A percentile compares a stretch with the other conserved stretches of the same genome.
Conservation (phyloP, 1,139 yeast species). For the Suhomyces anneliseae region DNA sequence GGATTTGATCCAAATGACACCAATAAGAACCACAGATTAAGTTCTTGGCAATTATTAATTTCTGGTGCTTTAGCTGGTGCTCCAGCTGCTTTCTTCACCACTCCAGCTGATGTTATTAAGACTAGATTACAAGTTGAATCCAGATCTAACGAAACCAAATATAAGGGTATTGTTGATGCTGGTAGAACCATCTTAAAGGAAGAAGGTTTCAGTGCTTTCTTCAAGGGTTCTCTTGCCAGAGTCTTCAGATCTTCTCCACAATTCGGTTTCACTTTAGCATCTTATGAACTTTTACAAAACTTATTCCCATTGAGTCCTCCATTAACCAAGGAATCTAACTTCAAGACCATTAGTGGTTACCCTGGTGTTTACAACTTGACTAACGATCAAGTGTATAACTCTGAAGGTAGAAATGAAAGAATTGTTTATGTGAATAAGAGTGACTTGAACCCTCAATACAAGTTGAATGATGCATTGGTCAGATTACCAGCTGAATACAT, state of each 20-base stretch:
- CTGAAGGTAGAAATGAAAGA: slow-evolving; percentile 36
- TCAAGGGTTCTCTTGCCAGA: slow-evolving; percentile 96
- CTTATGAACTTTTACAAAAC: slow-evolving; percentile 77
- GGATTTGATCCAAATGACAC: slow-evolving; percentile 73
- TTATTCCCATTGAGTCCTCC: slow-evolving; percentile 49
- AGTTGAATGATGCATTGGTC: slow-evolving; percentile 38
- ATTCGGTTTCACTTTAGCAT: slow-evolving; percentile 95
- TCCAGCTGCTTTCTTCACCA: slow-evolving; percentile 95
- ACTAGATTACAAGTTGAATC: slow-evolving; percentile 91
- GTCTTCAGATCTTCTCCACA: slow-evolving; percentile 95
- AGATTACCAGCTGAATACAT: slow-evolving; percentile 51
- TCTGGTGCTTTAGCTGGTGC: slow-evolving; percentile 98
- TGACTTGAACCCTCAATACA: slow-evolving; percentile 12
- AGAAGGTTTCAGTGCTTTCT: slow-evolving; percentile 77
- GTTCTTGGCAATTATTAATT: slow-evolving; percentile 77
- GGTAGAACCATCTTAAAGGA: slow-evolving; percentile 70
- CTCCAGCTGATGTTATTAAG: slow-evolving; percentile 96
- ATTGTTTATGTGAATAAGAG: slow-evolving; percentile 38
- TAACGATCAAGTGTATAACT: slow-evolving; percentile 46
- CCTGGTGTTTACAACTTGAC: slow-evolving; percentile 50
- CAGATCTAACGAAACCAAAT: slow-evolving; percentile 72
- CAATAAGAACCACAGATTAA: slow-evolving; percentile 53
- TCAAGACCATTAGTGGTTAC: slow-evolving; percentile 47
- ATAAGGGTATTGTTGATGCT: slow-evolving; percentile 77
- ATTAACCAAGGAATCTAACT: slow-evolving; percentile 45